Base-by-base conservation (phyloP, 2,329 filamentous ascomycete species). In the Claviceps digitariae region DNA sequence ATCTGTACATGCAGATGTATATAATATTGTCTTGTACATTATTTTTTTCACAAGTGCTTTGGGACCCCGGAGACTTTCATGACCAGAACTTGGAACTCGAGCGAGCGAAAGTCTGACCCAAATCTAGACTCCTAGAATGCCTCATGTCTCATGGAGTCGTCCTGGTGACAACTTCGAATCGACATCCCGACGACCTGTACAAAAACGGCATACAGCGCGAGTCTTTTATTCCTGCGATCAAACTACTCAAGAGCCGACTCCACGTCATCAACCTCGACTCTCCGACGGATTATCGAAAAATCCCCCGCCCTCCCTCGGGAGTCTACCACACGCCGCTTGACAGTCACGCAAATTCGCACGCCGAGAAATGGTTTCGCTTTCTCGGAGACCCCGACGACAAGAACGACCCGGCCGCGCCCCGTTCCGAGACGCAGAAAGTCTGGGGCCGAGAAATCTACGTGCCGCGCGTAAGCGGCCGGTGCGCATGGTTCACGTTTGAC, bases 121-220 rank as follows among this genome's bases (percentile, higher is more conserved):
- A 27, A n/a, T 29, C 15, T 44, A 79, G 87, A 58, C 75, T 98
- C 6, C 81, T 98, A 9, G 90, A 97, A 69, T 79, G 82, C 1
- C 79, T 98, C 53, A 96, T 97, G 90, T 87, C 87, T 4, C 90
- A 97, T 64, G 93, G 93, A n/a, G 90, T 95, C 2, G 90, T 97
- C 17, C 77, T 98, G 51, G 86, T 98, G 34, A 97, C 93, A 7
- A 98, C 93, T 0, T 95, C 89, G 8, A 98, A 98, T 69, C 80
- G 93, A n/a, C 90, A 96, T 61, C 93, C 93, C 0, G 84, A 94
- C 63, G 91, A 98, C 56, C 78, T 98, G 8, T 98, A 98, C 76
- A 95, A 93, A 69, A 98, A 98, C 66, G 93, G 93, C 53, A 91
- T 98, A 58, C 93, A 98, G 71, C 84, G 93, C 55, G 85, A 95